Evolutionary conservation across 208 protist species (phyloP), one percentile per base, ranked within the genome.

Genomic region (Herpetomonas samuelpessoai): DNA sequence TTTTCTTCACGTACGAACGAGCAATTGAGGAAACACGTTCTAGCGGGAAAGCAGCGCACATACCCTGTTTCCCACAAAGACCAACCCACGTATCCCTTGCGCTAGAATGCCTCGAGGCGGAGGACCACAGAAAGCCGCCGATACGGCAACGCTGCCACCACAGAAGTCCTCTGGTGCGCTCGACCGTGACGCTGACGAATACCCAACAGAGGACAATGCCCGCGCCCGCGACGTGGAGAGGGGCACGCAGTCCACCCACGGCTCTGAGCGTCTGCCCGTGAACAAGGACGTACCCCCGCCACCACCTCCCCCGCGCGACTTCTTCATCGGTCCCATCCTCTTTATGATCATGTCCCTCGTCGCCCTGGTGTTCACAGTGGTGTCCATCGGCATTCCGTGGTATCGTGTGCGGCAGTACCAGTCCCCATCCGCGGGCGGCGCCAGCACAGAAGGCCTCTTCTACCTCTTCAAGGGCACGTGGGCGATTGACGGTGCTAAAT

Each of bases 361-460:
- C 28, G 57, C 56, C 6, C 57, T 85, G 19, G 72, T 87, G 45
- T 75, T 88, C 28, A 74, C 74, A 18, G 62, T 72, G 18, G 67
- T 83, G 19, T 80, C 79, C 25, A 58, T 92, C 10, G 73, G 72
- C 28, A 57, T 82, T 30, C 81, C 86, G 55, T 92, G 81, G 79
- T 87, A 78, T 49, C 74, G 70, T 45, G 68, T 66, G 65, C 74
- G 75, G 70, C 86, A 92, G 64, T 85, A 87, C 68, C 52, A 57
- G 55, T 56, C 66, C 29, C 21, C 35, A 21, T 14, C 9, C 30
- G 52, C 52, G 27, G 73, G 57, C 1, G 64, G 67, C 30, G 47
- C 59, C 24, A 71, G 68, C 26, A 60, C 51, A 12, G 57, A 74
- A 27, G 53, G 65, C 55, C 49, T 74, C 16, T 80, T 87, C 68